Conservation (phyloP, 768 basidiomycete species). For the Suillus fuscotomentosus region DNA sequence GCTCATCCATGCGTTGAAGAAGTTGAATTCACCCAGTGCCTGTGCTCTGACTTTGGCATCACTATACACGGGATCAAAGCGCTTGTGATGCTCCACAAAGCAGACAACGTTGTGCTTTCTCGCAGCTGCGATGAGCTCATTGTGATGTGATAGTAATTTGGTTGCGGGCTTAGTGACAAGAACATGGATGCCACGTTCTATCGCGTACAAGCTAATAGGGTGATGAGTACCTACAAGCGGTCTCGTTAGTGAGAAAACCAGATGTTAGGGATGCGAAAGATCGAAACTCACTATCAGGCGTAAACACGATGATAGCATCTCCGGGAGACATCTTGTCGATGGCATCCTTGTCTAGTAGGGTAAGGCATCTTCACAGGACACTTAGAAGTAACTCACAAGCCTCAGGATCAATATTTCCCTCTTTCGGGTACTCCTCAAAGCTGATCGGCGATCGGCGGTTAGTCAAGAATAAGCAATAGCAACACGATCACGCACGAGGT, state of each 20-base stretch:
- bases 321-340: constrained; percentile 77
- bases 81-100: constrained; percentile 94
- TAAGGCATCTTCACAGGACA: constrained; percentile 4
- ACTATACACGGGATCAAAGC: constrained; percentile 90
- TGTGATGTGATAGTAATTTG: constrained; percentile 81
- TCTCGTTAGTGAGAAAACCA: background rate
- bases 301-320: constrained; percentile 91
- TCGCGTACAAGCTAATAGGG: constrained; percentile 82
- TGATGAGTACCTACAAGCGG: constrained; percentile 67
- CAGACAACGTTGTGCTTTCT: constrained; percentile 79
- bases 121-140: constrained; percentile 71
- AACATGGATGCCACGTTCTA: constrained; percentile 83
- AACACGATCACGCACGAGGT: constrained; percentile 51
- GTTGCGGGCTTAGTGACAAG: constrained; percentile 93
- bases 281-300: constrained; percentile 72
- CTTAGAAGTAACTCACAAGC: constrained; percentile 63
- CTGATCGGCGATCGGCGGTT: constrained; percentile 33
- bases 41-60: constrained; percentile 81
- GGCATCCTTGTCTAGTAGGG: constrained; percentile 69
- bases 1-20: constrained; percentile 97
- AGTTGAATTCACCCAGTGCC: constrained; percentile 87
- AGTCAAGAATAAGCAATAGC: background rate
- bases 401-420: constrained; percentile 64
- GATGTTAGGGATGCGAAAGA: background rate
- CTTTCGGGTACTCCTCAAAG: constrained; percentile 79